Conservation (phyloP, 139 green algal species). For the Chlorella sorokiniana region DNA sequence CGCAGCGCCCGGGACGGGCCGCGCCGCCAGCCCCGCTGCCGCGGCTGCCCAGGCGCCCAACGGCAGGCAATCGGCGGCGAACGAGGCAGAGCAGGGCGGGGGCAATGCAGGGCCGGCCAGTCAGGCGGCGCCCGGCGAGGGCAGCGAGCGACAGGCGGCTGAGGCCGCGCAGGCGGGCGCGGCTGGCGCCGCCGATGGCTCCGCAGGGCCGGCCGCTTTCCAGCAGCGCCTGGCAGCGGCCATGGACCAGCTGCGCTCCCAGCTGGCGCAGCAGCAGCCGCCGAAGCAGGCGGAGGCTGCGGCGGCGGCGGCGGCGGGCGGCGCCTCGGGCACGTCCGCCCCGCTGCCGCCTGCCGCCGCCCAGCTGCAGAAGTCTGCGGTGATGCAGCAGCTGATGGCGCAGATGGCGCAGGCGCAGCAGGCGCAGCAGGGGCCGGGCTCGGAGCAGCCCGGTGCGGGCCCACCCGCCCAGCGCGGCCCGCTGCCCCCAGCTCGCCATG, state of each 20-base stretch:
- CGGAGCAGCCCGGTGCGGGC: too few species aligned
- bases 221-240: neutral
- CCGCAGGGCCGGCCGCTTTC: neutral
- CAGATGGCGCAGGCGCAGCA: neutral
- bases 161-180: neutral
- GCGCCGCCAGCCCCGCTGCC: too few species aligned
- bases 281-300: neutral
- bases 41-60: too few species aligned
- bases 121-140: too few species aligned
- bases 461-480: neutral
- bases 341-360: neutral
- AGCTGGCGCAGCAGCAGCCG: neutral
- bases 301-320: too few species aligned
- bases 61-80: neutral
- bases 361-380: neutral
- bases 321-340: too few species aligned
- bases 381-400: neutral
- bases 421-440: too few species aligned
- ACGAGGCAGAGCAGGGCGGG: neutral
- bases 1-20: too few species aligned
- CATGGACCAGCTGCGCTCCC: neutral
- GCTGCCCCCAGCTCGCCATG: neutral
- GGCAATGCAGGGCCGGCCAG: too few species aligned
- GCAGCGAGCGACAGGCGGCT: too few species aligned
- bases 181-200: neutral